Percentiles rank a stretch among this genome's conserved stretches.
Conservation (phyloP, 2,329 filamentous ascomycete species). For the Aulographum hederae region DNA sequence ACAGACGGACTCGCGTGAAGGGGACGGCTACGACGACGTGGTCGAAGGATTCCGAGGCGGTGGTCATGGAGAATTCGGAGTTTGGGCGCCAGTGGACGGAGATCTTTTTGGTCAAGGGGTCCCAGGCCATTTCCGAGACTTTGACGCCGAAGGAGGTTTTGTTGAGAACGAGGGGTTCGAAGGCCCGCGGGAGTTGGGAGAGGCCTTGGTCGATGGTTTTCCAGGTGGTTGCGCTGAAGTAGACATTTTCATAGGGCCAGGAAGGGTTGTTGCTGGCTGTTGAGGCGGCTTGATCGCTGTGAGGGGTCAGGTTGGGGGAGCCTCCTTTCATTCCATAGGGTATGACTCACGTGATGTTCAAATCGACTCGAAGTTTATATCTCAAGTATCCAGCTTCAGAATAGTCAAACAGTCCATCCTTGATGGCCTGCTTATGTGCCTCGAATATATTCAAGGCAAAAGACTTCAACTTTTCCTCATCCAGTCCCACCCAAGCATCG, state of each 20-base stretch:
- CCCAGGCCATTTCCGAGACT: slow-evolving; percentile 37
- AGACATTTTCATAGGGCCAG: slow-evolving; percentile 36
- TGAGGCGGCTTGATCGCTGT: slow-evolving; percentile 29
- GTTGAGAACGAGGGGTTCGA: slow-evolving; percentile 41
- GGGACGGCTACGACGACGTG: slow-evolving; percentile 48
- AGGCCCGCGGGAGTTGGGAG: slow-evolving; percentile 40
- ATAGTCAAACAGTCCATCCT: slow-evolving; percentile 41
- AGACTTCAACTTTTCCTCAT: slow-evolving; percentile 12
- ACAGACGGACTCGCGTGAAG: slow-evolving; percentile 44
- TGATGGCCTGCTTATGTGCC: slow-evolving; percentile 35
- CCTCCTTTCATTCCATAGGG: too few species aligned
- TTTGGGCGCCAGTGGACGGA: slow-evolving; percentile 37
- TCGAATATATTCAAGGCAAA: slow-evolving; percentile 28
- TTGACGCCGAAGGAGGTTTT: slow-evolving; percentile 37
- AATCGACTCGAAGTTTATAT: slow-evolving; percentile 34
- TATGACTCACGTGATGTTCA: slow-evolving; percentile 33
- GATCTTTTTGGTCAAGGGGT: slow-evolving; percentile 32
- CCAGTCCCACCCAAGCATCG: slow-evolving; percentile 16
- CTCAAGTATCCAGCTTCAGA: slow-evolving; percentile 45
- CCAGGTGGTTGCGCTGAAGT: slow-evolving; percentile 42
- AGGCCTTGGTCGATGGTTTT: slow-evolving; percentile 46
- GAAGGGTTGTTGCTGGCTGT: slow-evolving; percentile 29
- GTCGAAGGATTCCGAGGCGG: slow-evolving; percentile 33
- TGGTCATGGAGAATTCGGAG: slow-evolving; percentile 21
- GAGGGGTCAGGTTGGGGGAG: too few species aligned